These are phyloP conservation scores for Nakazawaea ambrosiae DNA, from an alignment of 805 yeast genomes.

Conservation along the genomic window DNA sequence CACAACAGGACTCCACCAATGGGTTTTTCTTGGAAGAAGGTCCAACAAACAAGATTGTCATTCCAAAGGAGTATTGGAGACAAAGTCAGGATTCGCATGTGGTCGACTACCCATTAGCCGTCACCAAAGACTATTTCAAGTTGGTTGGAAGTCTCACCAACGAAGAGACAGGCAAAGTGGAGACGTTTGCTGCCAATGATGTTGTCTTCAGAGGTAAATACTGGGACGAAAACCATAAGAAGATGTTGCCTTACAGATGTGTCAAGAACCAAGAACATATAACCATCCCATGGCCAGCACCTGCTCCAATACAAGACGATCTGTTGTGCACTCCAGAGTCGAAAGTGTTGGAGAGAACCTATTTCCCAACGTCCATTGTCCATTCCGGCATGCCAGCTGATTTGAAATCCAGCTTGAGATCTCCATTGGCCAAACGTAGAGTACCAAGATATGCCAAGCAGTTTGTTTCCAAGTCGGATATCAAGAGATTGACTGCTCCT, in stretches of 20 bases:
- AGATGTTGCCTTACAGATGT: conserved; percentile 70
- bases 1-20: conserved; percentile 54
- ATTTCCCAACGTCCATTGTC: conserved; percentile 60
- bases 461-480: conserved; percentile 50
- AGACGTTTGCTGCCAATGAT: conserved; percentile 74
- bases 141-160: conserved; percentile 73
- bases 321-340: conserved; percentile 49
- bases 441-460: conserved; percentile 34
- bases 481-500: conserved; percentile 59
- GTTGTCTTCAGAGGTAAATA: conserved; percentile 60
- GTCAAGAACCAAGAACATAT: conserved; percentile 64
- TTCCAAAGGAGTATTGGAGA: conserved; percentile 70
- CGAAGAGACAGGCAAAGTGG: conserved; percentile 49
- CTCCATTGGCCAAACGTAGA: conserved; percentile 56
- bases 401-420: conserved; percentile 64
- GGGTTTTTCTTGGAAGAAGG: conserved; percentile 64
- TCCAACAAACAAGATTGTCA: conserved; percentile 50
- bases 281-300: conserved; percentile 87
- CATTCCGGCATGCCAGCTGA: conserved; percentile 63
- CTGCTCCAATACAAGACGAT: conserved; percentile 51
- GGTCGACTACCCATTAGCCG: conserved; percentile 57
- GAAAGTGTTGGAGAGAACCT: conserved; percentile 64
- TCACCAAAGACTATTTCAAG: conserved; percentile 54
- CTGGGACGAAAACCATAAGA: conserved; percentile 68
- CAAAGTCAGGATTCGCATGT: conserved; percentile 68